phyloP scores from a whole-genome alignment of 805 yeast species.

The Metschnikowia peoriensis region DNA sequence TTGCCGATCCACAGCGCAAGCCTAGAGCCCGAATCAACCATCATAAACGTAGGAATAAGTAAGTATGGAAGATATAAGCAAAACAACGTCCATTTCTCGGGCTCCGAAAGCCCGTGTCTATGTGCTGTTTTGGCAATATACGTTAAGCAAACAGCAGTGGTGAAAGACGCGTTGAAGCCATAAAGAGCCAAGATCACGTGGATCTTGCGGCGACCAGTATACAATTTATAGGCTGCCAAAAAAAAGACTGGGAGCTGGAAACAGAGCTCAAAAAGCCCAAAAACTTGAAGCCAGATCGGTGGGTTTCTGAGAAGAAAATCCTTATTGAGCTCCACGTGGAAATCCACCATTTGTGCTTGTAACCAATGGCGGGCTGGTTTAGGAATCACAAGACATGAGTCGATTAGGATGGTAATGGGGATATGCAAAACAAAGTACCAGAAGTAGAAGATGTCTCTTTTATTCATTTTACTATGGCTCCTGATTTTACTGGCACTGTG shows the following conservation, averaged over 20 bases:
- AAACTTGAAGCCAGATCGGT: constrained; percentile 72
- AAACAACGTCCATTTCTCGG: constrained; percentile 44
- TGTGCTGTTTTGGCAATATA: constrained; percentile 41
- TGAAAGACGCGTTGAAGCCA: constrained; percentile 79
- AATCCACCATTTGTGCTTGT: constrained; percentile 50
- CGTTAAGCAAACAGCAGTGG: constrained; percentile 73
- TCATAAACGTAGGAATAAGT: constrained; percentile 58
- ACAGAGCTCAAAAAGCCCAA: constrained; percentile 68
- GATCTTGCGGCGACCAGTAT: constrained; percentile 16
- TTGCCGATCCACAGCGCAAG: constrained; percentile 9
- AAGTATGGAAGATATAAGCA: constrained; percentile 70
- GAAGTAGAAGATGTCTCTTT: constrained; percentile 45
- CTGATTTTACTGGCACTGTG: background rate
- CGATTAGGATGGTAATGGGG: constrained; percentile 73
- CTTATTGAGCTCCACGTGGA: constrained; percentile 63
- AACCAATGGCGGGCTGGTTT: constrained; percentile 41
- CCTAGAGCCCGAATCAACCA: constrained; percentile 37
- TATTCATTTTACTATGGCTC: constrained; percentile 9
- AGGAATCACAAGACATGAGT: constrained; percentile 71
- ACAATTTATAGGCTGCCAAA: constrained; percentile 33
- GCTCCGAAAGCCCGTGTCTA: constrained; percentile 32
- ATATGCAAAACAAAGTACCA: constrained; percentile 63
- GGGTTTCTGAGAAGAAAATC: constrained; percentile 63
- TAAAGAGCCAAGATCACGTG: constrained; percentile 52
- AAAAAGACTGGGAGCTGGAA: constrained; percentile 81